Percentiles rank a stretch among this genome's conserved stretches.
Conservation (phyloP, 2,329 filamentous ascomycete genomes). For the Colletotrichum sp. region DNA sequence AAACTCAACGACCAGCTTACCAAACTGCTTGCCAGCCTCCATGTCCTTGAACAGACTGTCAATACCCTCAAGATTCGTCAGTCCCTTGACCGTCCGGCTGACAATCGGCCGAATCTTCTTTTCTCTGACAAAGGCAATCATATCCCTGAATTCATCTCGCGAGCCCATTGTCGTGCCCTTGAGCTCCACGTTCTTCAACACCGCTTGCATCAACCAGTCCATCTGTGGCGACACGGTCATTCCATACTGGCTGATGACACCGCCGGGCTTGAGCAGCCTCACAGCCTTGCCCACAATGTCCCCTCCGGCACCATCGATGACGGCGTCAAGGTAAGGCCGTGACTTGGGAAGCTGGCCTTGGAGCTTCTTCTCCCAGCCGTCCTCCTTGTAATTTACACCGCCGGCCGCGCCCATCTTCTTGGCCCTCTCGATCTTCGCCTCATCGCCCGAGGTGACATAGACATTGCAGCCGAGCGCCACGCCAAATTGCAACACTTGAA, state of each 20-base stretch:
- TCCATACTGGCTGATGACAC: conserved; percentile 85
- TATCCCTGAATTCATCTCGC: conserved; percentile 85
- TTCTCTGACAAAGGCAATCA: conserved; percentile 81
- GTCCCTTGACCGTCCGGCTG: conserved; percentile 73
- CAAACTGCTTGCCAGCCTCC: conserved; percentile 85
- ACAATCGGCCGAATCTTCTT: conserved; percentile 80
- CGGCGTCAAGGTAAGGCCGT: conserved; percentile 76
- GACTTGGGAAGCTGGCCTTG: conserved; percentile 65
- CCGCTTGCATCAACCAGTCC: conserved; percentile 83
- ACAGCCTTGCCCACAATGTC: conserved; percentile 75
- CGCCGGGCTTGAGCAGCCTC: conserved; percentile 78
- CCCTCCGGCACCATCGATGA: conserved; percentile 91
- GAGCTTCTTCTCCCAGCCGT: conserved; percentile 83
- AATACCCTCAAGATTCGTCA: conserved; percentile 80
- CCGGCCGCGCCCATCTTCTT: conserved; percentile 75
- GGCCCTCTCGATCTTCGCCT: conserved; percentile 78
- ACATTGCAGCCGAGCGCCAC: conserved; percentile 76
- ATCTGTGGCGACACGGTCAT: conserved; percentile 90
- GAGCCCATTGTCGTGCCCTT: conserved; percentile 91
- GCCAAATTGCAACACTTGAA: conserved; percentile 82
- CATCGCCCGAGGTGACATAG: conserved; percentile 79
- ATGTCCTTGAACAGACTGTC: conserved; percentile 87
- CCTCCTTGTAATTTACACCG: conserved; percentile 82
- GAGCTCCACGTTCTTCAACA: conserved; percentile 87
- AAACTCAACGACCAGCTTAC: conserved; percentile 86